These are phyloP conservation scores for Trichophyton simii DNA, from an alignment of 2,329 filamentous ascomycete genomes.

Conservation along the genomic window DNA sequence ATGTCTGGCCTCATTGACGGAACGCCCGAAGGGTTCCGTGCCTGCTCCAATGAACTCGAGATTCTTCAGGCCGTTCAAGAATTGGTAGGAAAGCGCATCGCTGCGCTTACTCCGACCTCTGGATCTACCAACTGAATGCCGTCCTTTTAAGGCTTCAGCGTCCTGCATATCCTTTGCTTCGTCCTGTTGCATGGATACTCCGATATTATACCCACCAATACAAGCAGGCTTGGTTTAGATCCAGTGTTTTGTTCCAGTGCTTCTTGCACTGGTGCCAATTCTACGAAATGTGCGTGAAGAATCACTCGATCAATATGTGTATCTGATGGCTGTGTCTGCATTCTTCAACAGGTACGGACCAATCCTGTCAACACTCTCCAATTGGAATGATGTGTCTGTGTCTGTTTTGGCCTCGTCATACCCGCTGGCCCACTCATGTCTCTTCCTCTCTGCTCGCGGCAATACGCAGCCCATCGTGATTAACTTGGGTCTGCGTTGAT, in stretches of 20 bases:
- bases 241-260: background rate
- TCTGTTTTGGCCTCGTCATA: background rate
- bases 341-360: background rate
- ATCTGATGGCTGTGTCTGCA: background rate
- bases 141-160: background rate
- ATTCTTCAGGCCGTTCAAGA: conserved; percentile 22
- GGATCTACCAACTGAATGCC: conserved; percentile 9
- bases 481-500: background rate
- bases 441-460: conserved; percentile 2
- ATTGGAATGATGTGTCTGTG: background rate
- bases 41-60: conserved; percentile 20
- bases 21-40: conserved; percentile 18
- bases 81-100: conserved; percentile 22
- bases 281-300: background rate
- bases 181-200: background rate
- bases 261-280: background rate
- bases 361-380: conserved; percentile 1
- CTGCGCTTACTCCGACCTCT: conserved; percentile 14
- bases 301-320: conserved; percentile 1
- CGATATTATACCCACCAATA: background rate
- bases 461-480: background rate
- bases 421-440: background rate
- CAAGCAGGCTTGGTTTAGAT: conserved; percentile 1
- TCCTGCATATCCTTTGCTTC: background rate
- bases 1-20: conserved; percentile 23